Base-by-base conservation (phyloP, 2,329 filamentous ascomycete genomes). In the Aspergillus felis region DNA sequence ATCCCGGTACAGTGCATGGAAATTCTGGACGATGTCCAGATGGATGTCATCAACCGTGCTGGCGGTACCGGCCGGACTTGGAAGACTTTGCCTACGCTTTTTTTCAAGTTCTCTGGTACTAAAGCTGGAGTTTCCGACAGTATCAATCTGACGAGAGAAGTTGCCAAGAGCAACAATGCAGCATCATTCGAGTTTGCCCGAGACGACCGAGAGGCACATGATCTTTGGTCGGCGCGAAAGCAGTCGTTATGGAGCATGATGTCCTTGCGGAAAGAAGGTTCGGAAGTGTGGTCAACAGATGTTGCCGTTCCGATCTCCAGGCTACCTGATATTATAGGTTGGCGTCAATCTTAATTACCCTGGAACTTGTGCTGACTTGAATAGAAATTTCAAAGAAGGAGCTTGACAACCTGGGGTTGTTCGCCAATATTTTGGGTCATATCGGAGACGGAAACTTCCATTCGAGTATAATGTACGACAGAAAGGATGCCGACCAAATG, bases 391-490 rank as follows among this genome's bases (percentile, higher is more conserved):
- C 90, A 61, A 96, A 96, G 78, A 89, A 90, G 70, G 91, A 96
- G 68, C 87, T 96, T 82, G 89, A 93, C 67, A 86, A 91, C 12
- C 80, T 96, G 10, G 91, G 91, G 0, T 77, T 96, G 1, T 96
- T 96, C 71, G 91, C 91, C 1, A 92, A 89, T 67, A 90, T 96
- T 28, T 79, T 97, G 3, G 92, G 92, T 3, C 92, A 97, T 69
- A 88, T 97, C 56, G 92, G 92, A 12, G 92, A 96, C 69, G 92
- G 92, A 41, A 97, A 97, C 74, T 97, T 97, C 78, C 92, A 97
- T 72, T 88, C 92, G 71, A 90, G 88, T 70, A 94, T 97, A 75
- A 88, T 97, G 76, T 97, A 96, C 72, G 85, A 94, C 74, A 83
- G 84, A 27, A 82, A 80, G 25, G 81, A 92, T 55, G 81, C 84